Base-by-base conservation (phyloP, 225 moss, liverwort and hornwort species). In the Pseudoscleropodium purum region DNA sequence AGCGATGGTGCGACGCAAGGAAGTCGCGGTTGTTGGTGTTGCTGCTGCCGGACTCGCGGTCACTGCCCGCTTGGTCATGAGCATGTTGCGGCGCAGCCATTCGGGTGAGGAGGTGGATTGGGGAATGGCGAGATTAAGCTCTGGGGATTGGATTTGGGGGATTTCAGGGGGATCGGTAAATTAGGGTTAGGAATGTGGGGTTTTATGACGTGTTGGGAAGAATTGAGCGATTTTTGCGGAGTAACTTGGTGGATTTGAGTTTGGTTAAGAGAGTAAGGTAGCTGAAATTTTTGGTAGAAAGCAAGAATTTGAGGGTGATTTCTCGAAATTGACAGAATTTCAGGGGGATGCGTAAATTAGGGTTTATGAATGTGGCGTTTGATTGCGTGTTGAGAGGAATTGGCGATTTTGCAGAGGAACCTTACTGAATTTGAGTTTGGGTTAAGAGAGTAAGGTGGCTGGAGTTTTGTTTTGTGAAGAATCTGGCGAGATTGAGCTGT, bases 31-130 rank as follows among this genome's bases (percentile, higher is more conserved):
- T 61, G 89, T 81, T 19, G 17, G 93, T 41, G 92, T 92, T 51
- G 94, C 94, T 60, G 94, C 94, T 76, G 93, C 91, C 1, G 93
- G 91, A 8, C 34, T 93, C 45, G 93, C 92, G 30, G 89, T 94
- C 59, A 91, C 94, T 9, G 93, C 92, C 3, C 87, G 85, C 7
- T 62, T 93, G 43, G 87, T 94, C 68, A 83, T 92, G 88, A 57
- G 84, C 87, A 82, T 90, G 88, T 62, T 94, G 83, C 87, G 90
- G 30, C 84, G 92, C 51, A 85, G 63, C 45, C 89, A 87, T 59
- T 87, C 91, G 7, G 92, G 93, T 93, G 84, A 56, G 82, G 77
- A 39, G 15, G 21, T 16, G 52, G 37, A 24, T 69, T 41, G 59
- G 61, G n/a, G 10, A 54, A 11, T 64, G 37, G 34, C 18, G 25